These are phyloP conservation scores for Boletus rex-veris DNA, from an alignment of 768 basidiomycete genomes.

Conservation along the genomic window DNA sequence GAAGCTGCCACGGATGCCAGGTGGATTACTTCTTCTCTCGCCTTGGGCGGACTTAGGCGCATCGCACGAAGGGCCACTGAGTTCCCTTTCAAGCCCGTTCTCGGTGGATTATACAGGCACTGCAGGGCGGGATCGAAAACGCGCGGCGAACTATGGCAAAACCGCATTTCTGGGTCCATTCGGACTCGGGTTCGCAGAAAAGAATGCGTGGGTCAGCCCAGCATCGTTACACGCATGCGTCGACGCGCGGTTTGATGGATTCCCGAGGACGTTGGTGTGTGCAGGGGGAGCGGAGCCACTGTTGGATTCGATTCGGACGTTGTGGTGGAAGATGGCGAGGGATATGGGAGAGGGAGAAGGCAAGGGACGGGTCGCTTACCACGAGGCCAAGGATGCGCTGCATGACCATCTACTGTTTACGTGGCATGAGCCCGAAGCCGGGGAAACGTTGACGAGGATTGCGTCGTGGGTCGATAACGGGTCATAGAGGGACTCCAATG, in stretches of 20 bases:
- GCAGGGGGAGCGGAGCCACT: constrained; percentile 57
- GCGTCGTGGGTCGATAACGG: constrained; percentile 42
- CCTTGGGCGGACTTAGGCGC: constrained; percentile 27
- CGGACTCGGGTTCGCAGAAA: constrained; percentile 42
- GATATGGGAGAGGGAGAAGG: constrained; percentile 48
- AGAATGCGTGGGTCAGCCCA: constrained; percentile 59
- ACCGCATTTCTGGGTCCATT: constrained; percentile 48
- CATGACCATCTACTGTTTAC: constrained; percentile 53
- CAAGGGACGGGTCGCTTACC: constrained; percentile 40
- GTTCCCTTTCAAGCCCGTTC: constrained; percentile 35
- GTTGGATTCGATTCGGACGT: constrained; percentile 49
- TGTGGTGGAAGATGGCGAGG: constrained; percentile 47
- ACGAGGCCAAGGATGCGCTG: constrained; percentile 48
- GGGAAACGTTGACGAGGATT: constrained; percentile 45
- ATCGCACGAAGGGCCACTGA: constrained; percentile 29
- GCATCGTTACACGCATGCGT: constrained; percentile 43
- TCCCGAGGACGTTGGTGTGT: constrained; percentile 59
- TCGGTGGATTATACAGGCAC: constrained; percentile 28
- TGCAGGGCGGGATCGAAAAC: not conserved
- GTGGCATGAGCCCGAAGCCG: constrained; percentile 56
- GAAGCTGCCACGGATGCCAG: constrained; percentile 19
- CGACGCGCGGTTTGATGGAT: constrained; percentile 46
- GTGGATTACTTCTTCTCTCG: constrained; percentile 35
- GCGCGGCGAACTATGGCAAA: constrained; percentile 1
- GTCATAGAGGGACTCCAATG: not conserved